Percentiles rank a stretch among this genome's conserved stretches.
Conservation (phyloP, 495 filamentous ascomycete genomes). For the Margaritispora aquatica region DNA sequence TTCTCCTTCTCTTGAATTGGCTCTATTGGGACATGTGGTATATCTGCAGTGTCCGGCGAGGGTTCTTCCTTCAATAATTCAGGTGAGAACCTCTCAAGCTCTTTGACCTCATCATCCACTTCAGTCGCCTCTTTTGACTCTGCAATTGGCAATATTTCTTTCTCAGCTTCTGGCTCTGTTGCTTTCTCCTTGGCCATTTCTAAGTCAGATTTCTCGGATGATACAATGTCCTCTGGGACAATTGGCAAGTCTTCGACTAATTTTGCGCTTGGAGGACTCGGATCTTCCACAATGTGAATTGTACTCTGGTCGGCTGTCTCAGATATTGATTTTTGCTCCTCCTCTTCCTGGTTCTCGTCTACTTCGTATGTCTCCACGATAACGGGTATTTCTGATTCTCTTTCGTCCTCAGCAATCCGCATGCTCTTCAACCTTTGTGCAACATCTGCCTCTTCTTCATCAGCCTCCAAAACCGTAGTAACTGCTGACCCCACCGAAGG, state of each 20-base stretch:
- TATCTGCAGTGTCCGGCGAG: background rate
- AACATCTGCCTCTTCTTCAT: conserved; percentile 53
- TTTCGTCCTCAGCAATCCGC: conserved; percentile 26
- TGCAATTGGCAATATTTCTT: background rate
- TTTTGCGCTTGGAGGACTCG: background rate
- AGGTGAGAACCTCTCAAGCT: background rate
- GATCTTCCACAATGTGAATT: background rate
- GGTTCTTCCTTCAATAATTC: background rate
- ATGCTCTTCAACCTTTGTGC: conserved; percentile 23
- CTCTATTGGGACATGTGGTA: background rate
- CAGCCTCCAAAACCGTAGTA: conserved; percentile 62
- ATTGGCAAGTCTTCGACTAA: background rate
- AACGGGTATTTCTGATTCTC: conserved; percentile 20
- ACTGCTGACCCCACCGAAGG: conserved; percentile 71
- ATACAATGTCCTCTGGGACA: background rate
- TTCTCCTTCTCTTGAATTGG: background rate
- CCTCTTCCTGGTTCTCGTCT: conserved; percentile 11
- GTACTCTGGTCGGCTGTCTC: background rate
- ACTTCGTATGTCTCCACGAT: conserved; percentile 22
- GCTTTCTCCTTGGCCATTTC: background rate
- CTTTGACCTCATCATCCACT: background rate
- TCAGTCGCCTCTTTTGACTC: background rate
- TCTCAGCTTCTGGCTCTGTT: background rate
- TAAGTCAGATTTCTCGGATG: background rate
- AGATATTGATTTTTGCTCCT: background rate